Base-by-base conservation (phyloP, 768 basidiomycete species). In the Krasilnikovozyma curviuscula region DNA sequence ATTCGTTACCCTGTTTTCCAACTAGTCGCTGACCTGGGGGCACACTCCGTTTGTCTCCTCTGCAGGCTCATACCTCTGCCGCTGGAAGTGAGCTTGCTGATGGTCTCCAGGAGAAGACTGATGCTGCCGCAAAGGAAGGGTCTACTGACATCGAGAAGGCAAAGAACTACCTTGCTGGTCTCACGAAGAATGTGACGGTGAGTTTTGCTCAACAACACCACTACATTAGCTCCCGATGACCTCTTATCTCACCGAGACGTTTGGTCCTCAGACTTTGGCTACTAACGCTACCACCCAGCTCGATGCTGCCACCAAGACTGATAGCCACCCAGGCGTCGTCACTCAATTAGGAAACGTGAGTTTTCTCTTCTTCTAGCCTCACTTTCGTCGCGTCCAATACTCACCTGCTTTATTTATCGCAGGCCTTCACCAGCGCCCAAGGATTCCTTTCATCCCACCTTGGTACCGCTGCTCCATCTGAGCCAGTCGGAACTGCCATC, bases 281-380 rank as follows among this genome's bases (percentile, higher is more conserved):
- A 28, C n/a, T 30, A 19, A 21, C 48, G 41, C 41, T 34, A 40
- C 3, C 38, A 42, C 40, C n/a, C 19, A 18, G 5, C 6, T 49
- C 23, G 41, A 49, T 41, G 48, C 41, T 18, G 35, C 23, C 31
- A 49, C 48, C 13, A 35, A 41, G 40, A 49, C 48, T 9, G 40
- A 40, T 18, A 33, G 35, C 21, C 48, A 49, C 40, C 25, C 48
- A n/a, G 48, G 48, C 18, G 40, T 43, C 23, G 47, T 48, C 13
- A 41, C 40, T 24, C 25, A 25, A 14, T n/a, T 30, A n/a, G n/a
- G n/a, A n/a, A n/a, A n/a, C n/a, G n/a, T n/a, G n/a, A n/a, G n/a
- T n/a, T n/a, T n/a, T n/a, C n/a, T n/a, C n/a, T n/a, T n/a, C n/a
- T n/a, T n/a, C n/a, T n/a, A n/a, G n/a, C n/a, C n/a, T n/a, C n/a